These are phyloP conservation scores for Tuber microsphaerosporum DNA, from an alignment of 495 filamentous ascomycete species.

Conservation along the genomic window DNA sequence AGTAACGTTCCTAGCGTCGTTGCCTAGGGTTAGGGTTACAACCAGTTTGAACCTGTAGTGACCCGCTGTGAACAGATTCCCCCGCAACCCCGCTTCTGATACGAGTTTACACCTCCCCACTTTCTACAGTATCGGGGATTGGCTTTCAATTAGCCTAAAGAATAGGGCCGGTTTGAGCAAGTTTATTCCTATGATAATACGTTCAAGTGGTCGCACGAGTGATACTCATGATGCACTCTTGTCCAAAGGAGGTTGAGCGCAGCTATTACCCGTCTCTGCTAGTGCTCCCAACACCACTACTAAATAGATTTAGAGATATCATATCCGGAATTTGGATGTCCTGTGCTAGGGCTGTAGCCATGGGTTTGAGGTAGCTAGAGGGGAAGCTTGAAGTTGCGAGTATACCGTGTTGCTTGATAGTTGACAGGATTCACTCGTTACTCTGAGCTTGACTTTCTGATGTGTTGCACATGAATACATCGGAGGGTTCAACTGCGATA, in stretches of 20 bases:
- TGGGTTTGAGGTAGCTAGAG: neutral
- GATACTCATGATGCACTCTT: neutral
- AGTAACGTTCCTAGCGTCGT: neutral
- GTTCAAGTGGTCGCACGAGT: neutral
- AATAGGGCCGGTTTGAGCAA: neutral
- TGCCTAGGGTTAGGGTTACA: neutral
- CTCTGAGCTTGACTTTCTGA: neutral
- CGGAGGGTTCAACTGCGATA: neutral
- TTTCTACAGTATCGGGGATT: neutral
- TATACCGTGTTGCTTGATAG: neutral
- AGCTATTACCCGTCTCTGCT: neutral
- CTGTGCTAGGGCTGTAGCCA: neutral
- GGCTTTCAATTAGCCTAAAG: neutral
- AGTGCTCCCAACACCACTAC: neutral
- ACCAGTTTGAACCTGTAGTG: neutral
- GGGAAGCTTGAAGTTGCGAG: neutral
- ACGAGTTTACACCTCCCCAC: neutral
- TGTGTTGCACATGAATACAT: neutral
- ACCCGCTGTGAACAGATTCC: no score
- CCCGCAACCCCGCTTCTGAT: neutral
- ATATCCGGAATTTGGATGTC: neutral
- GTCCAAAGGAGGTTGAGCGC: neutral
- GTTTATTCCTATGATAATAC: neutral
- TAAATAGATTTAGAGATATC: neutral
- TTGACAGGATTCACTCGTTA: neutral